Evolutionary conservation across 2,329 filamentous ascomycete species (phyloP).

Genomic region (Calonectria pseudoreteaudii): DNA sequence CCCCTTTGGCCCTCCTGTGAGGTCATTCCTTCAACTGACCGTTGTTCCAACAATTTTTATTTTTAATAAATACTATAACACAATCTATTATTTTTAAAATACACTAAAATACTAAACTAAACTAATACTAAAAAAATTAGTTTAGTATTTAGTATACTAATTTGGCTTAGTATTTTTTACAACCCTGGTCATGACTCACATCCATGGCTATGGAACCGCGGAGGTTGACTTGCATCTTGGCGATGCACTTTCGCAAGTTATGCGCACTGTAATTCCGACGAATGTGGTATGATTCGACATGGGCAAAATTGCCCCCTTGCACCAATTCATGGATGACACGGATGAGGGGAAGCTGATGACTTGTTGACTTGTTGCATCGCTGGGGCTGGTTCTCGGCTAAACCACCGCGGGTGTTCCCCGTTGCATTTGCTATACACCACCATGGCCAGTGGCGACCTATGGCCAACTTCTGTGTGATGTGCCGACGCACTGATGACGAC

Average conservation of each 20-base stretch:
- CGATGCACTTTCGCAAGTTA: neutral
- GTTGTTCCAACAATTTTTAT: too few species aligned
- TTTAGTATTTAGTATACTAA: too few species aligned
- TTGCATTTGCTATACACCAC: conserved; percentile 17
- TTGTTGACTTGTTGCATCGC: neutral
- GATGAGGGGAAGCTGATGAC: neutral
- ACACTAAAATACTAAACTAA: too few species aligned
- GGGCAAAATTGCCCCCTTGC: neutral
- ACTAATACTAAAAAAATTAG: too few species aligned
- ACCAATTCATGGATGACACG: neutral
- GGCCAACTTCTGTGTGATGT: conserved; percentile 31
- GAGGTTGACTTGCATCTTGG: neutral
- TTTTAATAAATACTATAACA: too few species aligned
- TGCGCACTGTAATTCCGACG: neutral
- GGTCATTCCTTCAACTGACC: too few species aligned
- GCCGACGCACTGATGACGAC: conserved; percentile 42
- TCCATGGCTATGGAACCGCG: neutral
- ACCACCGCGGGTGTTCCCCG: neutral
- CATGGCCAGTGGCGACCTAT: conserved; percentile 9
- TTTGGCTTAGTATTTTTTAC: too few species aligned
- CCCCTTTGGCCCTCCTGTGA: too few species aligned
- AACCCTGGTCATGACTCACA: neutral
- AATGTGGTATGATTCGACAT: neutral
- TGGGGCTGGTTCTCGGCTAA: neutral
- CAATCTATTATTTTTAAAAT: too few species aligned